Evolutionary conservation across 192 early-diverging fungal species (phyloP), one percentile per base, ranked within the genome.

Genomic region (Podila minutissima): DNA sequence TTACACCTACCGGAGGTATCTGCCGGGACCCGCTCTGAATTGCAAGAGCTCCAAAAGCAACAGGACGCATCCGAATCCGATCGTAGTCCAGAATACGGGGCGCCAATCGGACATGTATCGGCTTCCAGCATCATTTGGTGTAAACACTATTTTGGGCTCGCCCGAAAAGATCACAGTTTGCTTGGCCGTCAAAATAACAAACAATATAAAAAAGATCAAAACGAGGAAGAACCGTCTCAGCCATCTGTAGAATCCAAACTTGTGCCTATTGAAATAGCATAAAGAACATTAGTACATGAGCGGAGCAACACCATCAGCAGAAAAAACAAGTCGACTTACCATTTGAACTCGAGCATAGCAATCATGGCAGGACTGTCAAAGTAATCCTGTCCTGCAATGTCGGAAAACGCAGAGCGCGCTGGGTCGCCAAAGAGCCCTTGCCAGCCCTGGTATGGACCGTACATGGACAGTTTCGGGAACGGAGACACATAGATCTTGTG

Each of bases 311-410:
- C 24, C 2, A 35, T 63, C 22, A 29, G 15, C 35, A 53, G 48
- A 22, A 20, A 35, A 62, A 62, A 19, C 1, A 62, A 41, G 38
- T 20, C 6, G 35, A 48, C 57, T 72, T 55, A 73, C 77, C 77
- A 81, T 59, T 81, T 81, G 51, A 73, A 81, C 53, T 68, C 71
- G 3, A 81, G 46, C 7, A 71, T 81, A 2, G 77, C 70, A 29
- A 81, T 64, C 77, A 81, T 81, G 37, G 77, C 77, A 13, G 77
- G 77, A 66, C 77, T 81, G 24, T 81, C 77, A 35, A 81, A 81
- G 48, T 59, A 81, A 38, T 81, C 77, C 20, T 73, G 71, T 50
- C 77, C 77, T 51, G 77, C 77, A 64, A 81, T 81, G 5, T 81
- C 71, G 9, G 62, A 67, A 46, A 81, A 81, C 38, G 71, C 77